Evolutionary conservation across 1,139 yeast species (phyloP).

Genomic region (Pichia sp.): DNA sequence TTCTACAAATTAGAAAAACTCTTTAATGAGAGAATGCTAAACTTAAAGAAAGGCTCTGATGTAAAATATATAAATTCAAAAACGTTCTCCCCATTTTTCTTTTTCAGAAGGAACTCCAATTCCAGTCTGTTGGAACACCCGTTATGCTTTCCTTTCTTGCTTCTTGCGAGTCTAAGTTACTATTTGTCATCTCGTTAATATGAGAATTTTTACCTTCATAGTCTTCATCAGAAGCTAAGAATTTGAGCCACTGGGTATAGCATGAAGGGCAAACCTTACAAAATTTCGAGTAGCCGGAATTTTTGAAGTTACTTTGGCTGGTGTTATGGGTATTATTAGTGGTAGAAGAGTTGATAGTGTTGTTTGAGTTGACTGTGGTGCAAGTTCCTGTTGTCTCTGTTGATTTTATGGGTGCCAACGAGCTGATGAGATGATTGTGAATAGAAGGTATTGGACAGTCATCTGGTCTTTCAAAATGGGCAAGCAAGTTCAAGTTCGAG

Average conservation of each 20-base stretch:
- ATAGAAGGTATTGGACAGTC: conserved; percentile 26
- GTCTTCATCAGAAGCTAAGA: conserved; percentile 26
- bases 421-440: neutral
- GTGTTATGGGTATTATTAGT: neutral
- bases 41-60: too few relatives aligned
- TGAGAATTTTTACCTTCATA: conserved; percentile 21
- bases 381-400: conserved; percentile 10
- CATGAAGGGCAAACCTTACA: conserved; percentile 30
- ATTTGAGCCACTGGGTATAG: conserved; percentile 24
- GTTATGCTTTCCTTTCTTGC: conserved; percentile 22
- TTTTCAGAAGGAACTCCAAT: conserved; percentile 61
- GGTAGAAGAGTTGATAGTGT: conserved; percentile 4
- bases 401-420: conserved; percentile 13
- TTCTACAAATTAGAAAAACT: too few relatives aligned
- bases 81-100: too few relatives aligned
- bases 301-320: neutral
- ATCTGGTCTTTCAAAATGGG: conserved; percentile 58
- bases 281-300: conserved; percentile 19
- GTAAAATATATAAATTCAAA: too few relatives aligned
- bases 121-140: conserved; percentile 69
- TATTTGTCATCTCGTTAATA: conserved; percentile 9
- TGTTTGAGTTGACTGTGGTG: conserved; percentile 8
- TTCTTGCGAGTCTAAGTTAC: neutral
- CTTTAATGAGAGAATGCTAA: too few relatives aligned
- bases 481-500: conserved; percentile 60